phyloP scores from a whole-genome alignment of 306 rosid species.

The Vigna trinervia region DNA sequence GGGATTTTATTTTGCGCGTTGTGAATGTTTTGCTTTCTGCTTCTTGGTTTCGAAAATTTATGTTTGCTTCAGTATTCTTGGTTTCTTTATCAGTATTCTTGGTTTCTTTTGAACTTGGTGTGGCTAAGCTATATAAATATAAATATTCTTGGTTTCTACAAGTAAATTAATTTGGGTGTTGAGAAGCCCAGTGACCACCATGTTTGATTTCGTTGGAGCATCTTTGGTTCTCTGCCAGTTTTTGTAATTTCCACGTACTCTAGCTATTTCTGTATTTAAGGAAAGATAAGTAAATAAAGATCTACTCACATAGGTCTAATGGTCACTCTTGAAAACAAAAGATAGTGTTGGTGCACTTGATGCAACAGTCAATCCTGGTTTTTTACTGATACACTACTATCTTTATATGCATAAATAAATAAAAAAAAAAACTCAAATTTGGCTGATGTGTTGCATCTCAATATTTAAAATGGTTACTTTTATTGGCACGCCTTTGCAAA shows the following conservation, averaged over 20 bases:
- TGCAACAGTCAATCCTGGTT: conserved; percentile 35
- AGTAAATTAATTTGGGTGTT: conserved; percentile 12
- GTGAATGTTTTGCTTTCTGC: too few relatives aligned
- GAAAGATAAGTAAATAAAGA: conserved; percentile 40
- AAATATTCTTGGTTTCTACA: background rate
- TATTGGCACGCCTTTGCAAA: conserved; percentile 41
- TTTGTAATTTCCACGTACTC: conserved; percentile 44
- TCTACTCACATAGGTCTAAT: conserved; percentile 19
- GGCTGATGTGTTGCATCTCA: conserved; percentile 30
- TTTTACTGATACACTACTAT: background rate
- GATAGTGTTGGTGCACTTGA: conserved; percentile 40
- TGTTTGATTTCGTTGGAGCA: conserved; percentile 18
- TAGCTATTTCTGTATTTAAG: conserved; percentile 46
- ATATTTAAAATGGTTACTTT: conserved; percentile 44
- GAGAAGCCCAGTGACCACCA: conserved; percentile 12
- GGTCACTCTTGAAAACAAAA: conserved; percentile 38
- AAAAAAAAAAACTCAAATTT: conserved; percentile 22
- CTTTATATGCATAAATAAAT: too few relatives aligned
- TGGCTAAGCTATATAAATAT: background rate
- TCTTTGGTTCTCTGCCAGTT: conserved; percentile 42
- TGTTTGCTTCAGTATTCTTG: too few relatives aligned
- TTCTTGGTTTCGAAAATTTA: too few relatives aligned
- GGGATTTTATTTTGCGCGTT: too few relatives aligned
- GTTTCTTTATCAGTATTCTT: too few relatives aligned
- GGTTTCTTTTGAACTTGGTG: conserved; percentile 1